These are phyloP conservation scores for Multifurca ochricompacta DNA, from an alignment of 768 basidiomycete species.

Conservation along the genomic window DNA sequence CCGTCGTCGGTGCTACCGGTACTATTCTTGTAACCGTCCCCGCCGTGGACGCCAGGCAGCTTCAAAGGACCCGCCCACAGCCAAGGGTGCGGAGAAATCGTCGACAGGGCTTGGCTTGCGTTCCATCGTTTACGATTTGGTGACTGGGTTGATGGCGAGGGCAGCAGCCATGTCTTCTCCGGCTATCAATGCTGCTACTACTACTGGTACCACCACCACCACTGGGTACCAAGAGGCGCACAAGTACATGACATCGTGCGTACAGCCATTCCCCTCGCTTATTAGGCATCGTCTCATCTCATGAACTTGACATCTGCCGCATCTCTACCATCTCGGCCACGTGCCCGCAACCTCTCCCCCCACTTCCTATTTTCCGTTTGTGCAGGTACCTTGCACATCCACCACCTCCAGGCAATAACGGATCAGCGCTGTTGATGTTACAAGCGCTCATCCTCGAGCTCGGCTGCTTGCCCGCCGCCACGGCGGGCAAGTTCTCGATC, in stretches of 20 bases:
- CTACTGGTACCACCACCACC: background rate
- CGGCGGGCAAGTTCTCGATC: constrained; percentile 34
- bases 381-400: constrained; percentile 48
- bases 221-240: constrained; percentile 51
- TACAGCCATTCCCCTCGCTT: constrained; percentile 18
- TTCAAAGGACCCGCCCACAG: background rate
- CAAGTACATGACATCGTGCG: constrained; percentile 54
- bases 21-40: background rate
- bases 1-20: background rate
- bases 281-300: background rate
- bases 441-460: constrained; percentile 73
- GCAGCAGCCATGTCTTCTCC: constrained; percentile 1
- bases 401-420: constrained; percentile 31
- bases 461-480: constrained; percentile 29
- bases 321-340: background rate
- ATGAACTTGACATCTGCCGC: background rate
- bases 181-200: background rate
- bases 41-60: too few species aligned
- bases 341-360: background rate
- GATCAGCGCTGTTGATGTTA: constrained; percentile 50
- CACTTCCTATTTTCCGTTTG: constrained; percentile 11
- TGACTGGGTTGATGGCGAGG: constrained; percentile 27
- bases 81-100: background rate
- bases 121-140: constrained; percentile 45
- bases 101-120: constrained; percentile 31